Conservation (phyloP, 345 rosid genomes). For the Geranium rotundifolium region DNA sequence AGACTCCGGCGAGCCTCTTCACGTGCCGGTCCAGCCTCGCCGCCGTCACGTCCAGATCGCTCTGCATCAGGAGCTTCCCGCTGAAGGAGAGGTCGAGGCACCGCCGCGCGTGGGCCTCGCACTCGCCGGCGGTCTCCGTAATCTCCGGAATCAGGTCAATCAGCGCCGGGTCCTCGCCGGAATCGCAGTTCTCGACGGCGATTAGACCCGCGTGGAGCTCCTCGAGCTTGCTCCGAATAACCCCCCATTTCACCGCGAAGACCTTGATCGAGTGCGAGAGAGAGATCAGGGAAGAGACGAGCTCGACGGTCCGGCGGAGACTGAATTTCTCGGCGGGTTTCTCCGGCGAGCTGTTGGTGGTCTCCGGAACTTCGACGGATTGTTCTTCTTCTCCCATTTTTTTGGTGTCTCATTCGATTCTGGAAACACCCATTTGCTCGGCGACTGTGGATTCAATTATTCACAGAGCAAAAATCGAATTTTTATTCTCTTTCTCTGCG, state of each 20-base stretch:
- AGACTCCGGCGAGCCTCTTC: conserved; percentile 47
- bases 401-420: neutral
- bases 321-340: neutral
- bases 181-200: conserved; percentile 42
- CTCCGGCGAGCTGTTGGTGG: too few relatives aligned
- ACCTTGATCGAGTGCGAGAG: conserved; percentile 56
- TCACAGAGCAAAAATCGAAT: too few relatives aligned
- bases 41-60: conserved; percentile 63
- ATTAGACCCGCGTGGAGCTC: conserved; percentile 54
- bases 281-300: conserved; percentile 30
- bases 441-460: too few relatives aligned
- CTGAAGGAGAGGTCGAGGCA: conserved; percentile 64
- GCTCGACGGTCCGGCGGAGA: neutral
- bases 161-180: conserved; percentile 34
- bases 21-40: conserved; percentile 43
- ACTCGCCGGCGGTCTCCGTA: conserved; percentile 29
- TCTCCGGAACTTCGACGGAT: too few relatives aligned
- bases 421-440: too few relatives aligned
- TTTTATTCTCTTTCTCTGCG: too few relatives aligned
- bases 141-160: conserved; percentile 37
- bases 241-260: conserved; percentile 72
- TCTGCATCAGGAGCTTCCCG: conserved; percentile 97
- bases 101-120: conserved; percentile 53
- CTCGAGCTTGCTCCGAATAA: conserved; percentile 56
- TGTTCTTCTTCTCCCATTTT: neutral